Percentiles rank a stretch among this genome's conserved stretches.
phyloP scores from a whole-genome alignment of 164 flowering plant genomes.

The Aristolochia contorta region DNA sequence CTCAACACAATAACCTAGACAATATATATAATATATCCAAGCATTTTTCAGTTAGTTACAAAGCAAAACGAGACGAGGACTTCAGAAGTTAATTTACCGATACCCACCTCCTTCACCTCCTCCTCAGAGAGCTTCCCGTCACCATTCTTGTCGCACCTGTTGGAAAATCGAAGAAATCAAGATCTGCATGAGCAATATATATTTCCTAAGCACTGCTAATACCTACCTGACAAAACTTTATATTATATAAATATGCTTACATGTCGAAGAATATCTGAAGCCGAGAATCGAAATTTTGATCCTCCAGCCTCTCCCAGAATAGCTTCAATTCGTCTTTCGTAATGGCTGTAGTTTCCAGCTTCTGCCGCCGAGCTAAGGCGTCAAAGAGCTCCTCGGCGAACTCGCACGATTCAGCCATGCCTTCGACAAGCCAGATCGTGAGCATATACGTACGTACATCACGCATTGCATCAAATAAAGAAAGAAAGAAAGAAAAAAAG shows the following conservation, averaged over 20 bases:
- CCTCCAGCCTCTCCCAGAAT: conserved; percentile 82
- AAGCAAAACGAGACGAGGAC: conserved; percentile 1
- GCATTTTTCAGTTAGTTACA: not conserved
- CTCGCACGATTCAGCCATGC: conserved; percentile 79
- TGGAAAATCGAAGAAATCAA: not conserved
- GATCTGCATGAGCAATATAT: not conserved
- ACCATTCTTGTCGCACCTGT: conserved; percentile 94
- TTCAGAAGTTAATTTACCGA: no score
- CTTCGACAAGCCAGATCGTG: conserved; percentile 31
- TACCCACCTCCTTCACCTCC: conserved; percentile 77
- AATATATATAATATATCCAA: conserved; percentile 5
- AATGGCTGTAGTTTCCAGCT: conserved; percentile 40
- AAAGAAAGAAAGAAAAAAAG: not conserved
- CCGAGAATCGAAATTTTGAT: conserved; percentile 55
- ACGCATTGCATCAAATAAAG: not conserved
- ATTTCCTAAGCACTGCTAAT: not conserved
- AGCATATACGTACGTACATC: not conserved
- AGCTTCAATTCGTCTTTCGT: conserved; percentile 32
- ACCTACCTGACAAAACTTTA: not conserved
- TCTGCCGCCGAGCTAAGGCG: conserved; percentile 60
- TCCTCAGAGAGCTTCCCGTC: conserved; percentile 88
- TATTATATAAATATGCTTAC: conserved; percentile 32
- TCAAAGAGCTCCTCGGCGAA: conserved; percentile 69
- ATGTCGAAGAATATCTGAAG: conserved; percentile 97
- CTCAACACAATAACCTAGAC: conserved; percentile 74